These are phyloP conservation scores for Erodium texanum DNA, from an alignment of 441 rosid genomes.

Conservation along the genomic window DNA sequence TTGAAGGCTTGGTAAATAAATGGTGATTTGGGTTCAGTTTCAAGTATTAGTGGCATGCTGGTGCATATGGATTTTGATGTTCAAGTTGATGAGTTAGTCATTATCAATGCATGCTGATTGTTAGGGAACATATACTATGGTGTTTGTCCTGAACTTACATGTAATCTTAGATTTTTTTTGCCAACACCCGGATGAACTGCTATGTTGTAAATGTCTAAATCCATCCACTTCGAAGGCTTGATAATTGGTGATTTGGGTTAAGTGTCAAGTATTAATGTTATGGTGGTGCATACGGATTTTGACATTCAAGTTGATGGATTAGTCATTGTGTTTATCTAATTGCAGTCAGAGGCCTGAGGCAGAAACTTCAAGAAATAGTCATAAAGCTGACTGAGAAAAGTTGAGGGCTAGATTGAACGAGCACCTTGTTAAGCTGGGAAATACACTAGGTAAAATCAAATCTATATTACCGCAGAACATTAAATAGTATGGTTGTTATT, in stretches of 20 bases:
- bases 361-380: slow-evolving; percentile 50
- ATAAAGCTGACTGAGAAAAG: slow-evolving; percentile 84
- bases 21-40: no score
- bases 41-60: no score
- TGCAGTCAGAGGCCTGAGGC: slow-evolving; percentile 25
- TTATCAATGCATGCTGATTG: no score
- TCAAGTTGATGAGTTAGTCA: no score
- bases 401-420: slow-evolving; percentile 73
- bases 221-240: not conserved
- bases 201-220: not conserved
- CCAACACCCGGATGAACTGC: not conserved
- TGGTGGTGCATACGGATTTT: not conserved
- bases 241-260: not conserved
- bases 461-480: not conserved
- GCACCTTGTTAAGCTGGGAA: slow-evolving; percentile 62
- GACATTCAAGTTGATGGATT: not conserved
- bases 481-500: not conserved
- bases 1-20: no score
- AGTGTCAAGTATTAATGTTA: not conserved
- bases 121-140: no score
- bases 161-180: no score
- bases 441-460: slow-evolving; percentile 39
- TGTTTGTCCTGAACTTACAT: no score
- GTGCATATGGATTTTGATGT: no score
- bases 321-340: not conserved